A percentile compares a stretch with the other conserved stretches of the same genome.
phyloP scores from a whole-genome alignment of 2,329 filamentous ascomycete species.

The Sclerotiophoma versabilis region DNA sequence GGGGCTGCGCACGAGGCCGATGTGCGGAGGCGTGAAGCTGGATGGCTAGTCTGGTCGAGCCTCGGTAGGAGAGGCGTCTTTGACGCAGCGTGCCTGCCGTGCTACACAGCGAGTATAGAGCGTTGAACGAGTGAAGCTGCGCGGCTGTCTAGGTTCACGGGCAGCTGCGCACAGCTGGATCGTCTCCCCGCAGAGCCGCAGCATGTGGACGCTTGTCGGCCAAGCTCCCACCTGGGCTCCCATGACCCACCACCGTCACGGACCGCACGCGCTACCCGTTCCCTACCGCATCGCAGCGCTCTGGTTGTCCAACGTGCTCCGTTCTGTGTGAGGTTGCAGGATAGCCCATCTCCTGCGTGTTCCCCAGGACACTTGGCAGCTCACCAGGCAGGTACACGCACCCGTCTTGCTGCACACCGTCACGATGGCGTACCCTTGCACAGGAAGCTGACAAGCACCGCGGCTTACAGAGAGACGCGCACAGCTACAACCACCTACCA shows the following conservation, averaged over 20 bases:
- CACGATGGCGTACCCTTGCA: conserved; percentile 19
- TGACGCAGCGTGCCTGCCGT: too few species aligned
- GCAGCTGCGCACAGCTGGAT: neutral
- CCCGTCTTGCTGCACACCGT: conserved; percentile 2
- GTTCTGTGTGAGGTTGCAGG: neutral
- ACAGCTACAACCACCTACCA: neutral
- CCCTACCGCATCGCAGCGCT: neutral
- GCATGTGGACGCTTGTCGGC: conserved; percentile 10
- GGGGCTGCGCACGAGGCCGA: conserved; percentile 4
- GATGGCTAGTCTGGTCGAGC: neutral
- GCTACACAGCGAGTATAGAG: neutral
- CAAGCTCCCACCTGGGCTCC: conserved; percentile 4
- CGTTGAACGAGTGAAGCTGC: neutral
- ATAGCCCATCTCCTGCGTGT: neutral
- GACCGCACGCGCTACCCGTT: conserved; percentile 8
- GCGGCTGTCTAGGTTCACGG: neutral
- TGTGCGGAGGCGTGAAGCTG: neutral
- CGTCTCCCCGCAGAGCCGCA: conserved; percentile 36
- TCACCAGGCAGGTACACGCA: conserved; percentile 18
- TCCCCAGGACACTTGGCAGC: neutral
- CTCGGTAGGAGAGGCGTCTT: too few species aligned
- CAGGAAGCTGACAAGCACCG: conserved; percentile 1
- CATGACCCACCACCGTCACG: conserved; percentile 12
- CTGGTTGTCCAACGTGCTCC: neutral
- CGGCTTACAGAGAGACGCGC: neutral